Conservation (phyloP, 2,329 filamentous ascomycete species). For the Fusarium tupiense region DNA sequence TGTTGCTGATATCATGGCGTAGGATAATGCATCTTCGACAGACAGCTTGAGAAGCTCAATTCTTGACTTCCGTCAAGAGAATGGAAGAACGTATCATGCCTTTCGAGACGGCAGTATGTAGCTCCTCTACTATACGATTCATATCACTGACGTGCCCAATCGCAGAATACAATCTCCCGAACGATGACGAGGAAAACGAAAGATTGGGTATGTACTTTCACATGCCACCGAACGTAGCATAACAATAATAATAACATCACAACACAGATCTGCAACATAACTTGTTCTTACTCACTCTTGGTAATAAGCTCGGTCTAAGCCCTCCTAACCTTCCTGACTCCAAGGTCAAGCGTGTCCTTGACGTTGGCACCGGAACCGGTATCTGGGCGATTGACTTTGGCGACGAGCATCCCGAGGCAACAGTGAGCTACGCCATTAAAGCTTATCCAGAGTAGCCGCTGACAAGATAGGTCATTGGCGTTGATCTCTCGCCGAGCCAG, state of each 20-base stretch:
- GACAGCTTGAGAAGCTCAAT: conserved; percentile 21
- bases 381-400: conserved; percentile 23
- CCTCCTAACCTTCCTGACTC: not conserved
- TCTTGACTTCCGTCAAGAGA: conserved; percentile 9
- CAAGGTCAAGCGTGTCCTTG: conserved; percentile 2
- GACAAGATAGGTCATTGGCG: conserved; percentile 2
- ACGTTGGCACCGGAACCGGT: conserved; percentile 18
- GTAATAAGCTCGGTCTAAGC: conserved; percentile 18
- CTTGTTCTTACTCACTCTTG: conserved; percentile 5
- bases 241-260: not conserved
- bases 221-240: not conserved
- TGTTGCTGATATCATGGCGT: not conserved
- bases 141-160: not conserved
- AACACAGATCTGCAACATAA: conserved; percentile 12
- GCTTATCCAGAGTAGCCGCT: not conserved
- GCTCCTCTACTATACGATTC: fast-evolving
- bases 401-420: conserved; percentile 7
- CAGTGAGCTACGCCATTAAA: not conserved
- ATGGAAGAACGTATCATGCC: conserved; percentile 20
- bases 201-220: not conserved
- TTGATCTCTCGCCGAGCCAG: conserved; percentile 16
- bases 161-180: conserved; percentile 16
- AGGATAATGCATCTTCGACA: conserved; percentile 14
- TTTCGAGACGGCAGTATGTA: conserved; percentile 14
- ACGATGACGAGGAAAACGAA: conserved; percentile 12